Conservation (phyloP, 257 asterid species). For the Ocimum tenuiflorum region DNA sequence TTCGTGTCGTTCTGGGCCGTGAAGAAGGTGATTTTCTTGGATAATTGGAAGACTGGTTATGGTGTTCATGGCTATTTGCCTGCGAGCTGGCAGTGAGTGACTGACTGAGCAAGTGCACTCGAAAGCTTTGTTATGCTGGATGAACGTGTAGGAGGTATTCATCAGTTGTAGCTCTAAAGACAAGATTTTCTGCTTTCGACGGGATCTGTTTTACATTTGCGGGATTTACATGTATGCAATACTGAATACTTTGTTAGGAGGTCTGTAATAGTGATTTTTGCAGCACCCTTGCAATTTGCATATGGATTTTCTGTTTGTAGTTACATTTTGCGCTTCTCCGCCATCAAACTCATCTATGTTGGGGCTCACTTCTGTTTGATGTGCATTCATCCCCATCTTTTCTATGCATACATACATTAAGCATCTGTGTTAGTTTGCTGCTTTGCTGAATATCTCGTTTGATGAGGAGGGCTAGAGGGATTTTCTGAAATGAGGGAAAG, state of each 20-base stretch:
- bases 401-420: not conserved
- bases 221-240: conserved; percentile 14
- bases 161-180: conserved; percentile 16
- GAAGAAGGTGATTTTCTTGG: conserved; percentile 66
- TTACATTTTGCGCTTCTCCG: not conserved
- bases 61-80: conserved; percentile 85
- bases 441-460: not conserved
- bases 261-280: not conserved
- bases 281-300: not conserved
- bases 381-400: not conserved
- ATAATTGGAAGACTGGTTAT: conserved; percentile 97
- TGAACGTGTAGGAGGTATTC: conserved; percentile 21
- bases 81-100: conserved; percentile 58
- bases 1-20: conserved; percentile 79
- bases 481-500: not conserved
- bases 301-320: not conserved
- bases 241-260: not conserved
- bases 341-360: not conserved
- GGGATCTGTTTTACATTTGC: conserved; percentile 12
- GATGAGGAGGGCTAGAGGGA: not conserved
- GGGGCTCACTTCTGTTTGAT: not conserved
- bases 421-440: not conserved
- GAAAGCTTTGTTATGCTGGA: conserved; percentile 3
- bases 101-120: not conserved
- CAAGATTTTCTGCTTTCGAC: conserved; percentile 17